Conservation (phyloP, 139 green algal genomes). For the Volvox reticuliferus region DNA sequence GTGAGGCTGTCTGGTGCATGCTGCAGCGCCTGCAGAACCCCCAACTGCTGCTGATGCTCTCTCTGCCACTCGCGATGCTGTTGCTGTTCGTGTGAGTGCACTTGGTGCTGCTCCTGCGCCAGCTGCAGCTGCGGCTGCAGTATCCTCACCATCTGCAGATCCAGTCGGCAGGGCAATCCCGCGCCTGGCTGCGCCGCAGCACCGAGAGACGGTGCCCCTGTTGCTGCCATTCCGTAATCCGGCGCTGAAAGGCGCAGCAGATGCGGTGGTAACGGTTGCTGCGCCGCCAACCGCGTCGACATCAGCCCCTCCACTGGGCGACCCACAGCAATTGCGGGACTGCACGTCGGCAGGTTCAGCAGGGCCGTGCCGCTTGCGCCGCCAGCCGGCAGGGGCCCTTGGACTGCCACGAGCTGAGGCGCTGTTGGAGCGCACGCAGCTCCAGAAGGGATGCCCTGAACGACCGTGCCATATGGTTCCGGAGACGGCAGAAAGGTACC, state of each 20-base stretch:
- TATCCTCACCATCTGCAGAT: neutral
- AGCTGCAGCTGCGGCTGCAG: neutral
- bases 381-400: neutral
- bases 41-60: neutral
- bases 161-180: neutral
- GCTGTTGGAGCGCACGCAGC: neutral
- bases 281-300: neutral
- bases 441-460: neutral
- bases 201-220: neutral
- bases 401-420: constrained; percentile 21
- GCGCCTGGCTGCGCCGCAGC: neutral
- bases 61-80: neutral
- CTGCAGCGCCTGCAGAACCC: neutral
- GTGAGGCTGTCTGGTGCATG: neutral
- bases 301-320: neutral
- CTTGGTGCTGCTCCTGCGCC: neutral
- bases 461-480: too few relatives aligned
- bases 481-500: too few relatives aligned
- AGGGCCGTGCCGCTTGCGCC: neutral
- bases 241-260: too few relatives aligned
- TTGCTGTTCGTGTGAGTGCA: neutral
- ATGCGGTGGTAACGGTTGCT: too few relatives aligned
- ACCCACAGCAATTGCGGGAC: neutral
- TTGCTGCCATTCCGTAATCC: neutral
- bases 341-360: constrained; percentile 24